phyloP scores from a whole-genome alignment of 345 rosid species.

The Geranium rotundifolium region DNA sequence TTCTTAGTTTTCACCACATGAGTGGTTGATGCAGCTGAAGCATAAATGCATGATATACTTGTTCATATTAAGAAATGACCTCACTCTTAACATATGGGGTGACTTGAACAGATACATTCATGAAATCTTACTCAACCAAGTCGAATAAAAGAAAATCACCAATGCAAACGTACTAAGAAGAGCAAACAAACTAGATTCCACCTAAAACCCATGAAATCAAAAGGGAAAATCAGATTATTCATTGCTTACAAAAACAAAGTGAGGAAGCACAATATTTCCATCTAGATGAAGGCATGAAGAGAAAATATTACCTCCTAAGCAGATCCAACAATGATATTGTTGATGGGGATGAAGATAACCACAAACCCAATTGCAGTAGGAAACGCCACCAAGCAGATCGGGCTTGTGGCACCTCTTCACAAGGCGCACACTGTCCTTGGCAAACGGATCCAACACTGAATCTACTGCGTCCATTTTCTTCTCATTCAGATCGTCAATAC shows the following conservation, averaged over 20 bases:
- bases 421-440: slow-evolving; percentile 23
- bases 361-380: slow-evolving; percentile 26
- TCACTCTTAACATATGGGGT: too few species aligned
- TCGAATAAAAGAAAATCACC: neutral
- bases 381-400: slow-evolving; percentile 20
- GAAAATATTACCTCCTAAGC: slow-evolving; percentile 4
- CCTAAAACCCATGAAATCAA: neutral
- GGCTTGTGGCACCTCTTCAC: slow-evolving; percentile 27
- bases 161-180: neutral
- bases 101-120: neutral
- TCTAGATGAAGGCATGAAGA: neutral
- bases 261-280: neutral
- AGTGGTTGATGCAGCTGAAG: too few species aligned
- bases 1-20: too few species aligned
- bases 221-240: neutral
- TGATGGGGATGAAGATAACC: slow-evolving; percentile 22
- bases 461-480: slow-evolving; percentile 19
- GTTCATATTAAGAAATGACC: too few species aligned
- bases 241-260: neutral
- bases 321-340: slow-evolving; percentile 24
- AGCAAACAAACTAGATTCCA: neutral
- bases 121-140: neutral
- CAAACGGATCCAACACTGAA: slow-evolving; percentile 20
- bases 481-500: neutral
- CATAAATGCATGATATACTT: too few species aligned